phyloP scores from a whole-genome alignment of 2,329 filamentous ascomycete genomes.

The Clonostachys rosea region DNA sequence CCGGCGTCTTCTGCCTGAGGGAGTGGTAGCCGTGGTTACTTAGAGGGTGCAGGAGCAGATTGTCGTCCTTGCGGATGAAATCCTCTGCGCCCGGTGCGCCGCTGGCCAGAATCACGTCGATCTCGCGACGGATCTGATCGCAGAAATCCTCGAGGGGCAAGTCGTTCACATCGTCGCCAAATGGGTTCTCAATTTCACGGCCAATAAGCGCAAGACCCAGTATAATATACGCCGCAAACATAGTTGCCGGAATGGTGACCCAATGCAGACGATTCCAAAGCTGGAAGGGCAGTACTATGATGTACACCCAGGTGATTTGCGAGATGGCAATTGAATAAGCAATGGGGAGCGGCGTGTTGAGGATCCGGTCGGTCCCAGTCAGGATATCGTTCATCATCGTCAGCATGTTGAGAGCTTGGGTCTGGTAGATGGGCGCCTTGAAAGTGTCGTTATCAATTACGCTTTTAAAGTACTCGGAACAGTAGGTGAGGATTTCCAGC shows the following conservation, averaged over 20 bases:
- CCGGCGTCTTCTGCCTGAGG: too few relatives aligned
- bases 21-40: too few relatives aligned
- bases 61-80: too few relatives aligned
- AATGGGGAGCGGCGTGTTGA: constrained; percentile 67
- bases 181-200: constrained; percentile 64
- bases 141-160: constrained; percentile 60
- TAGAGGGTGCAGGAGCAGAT: too few relatives aligned
- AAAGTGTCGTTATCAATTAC: constrained; percentile 45
- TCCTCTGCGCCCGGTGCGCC: too few relatives aligned
- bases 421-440: constrained; percentile 42
- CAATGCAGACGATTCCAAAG: constrained; percentile 55
- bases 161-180: constrained; percentile 64
- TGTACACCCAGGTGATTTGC: constrained; percentile 75
- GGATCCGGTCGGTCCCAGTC: constrained; percentile 65
- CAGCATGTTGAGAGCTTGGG: constrained; percentile 43
- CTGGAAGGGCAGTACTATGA: constrained; percentile 69
- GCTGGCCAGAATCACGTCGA: too few relatives aligned
- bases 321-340: constrained; percentile 73
- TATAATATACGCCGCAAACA: constrained; percentile 52
- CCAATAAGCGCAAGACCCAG: constrained; percentile 31
- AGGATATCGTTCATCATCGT: constrained; percentile 60
- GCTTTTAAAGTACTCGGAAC: constrained; percentile 57
- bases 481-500: constrained; percentile 64
- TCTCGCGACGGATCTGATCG: constrained; percentile 13
- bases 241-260: constrained; percentile 41